phyloP scores from a whole-genome alignment of 2,329 filamentous ascomycete genomes.

The Xylaria sp. region DNA sequence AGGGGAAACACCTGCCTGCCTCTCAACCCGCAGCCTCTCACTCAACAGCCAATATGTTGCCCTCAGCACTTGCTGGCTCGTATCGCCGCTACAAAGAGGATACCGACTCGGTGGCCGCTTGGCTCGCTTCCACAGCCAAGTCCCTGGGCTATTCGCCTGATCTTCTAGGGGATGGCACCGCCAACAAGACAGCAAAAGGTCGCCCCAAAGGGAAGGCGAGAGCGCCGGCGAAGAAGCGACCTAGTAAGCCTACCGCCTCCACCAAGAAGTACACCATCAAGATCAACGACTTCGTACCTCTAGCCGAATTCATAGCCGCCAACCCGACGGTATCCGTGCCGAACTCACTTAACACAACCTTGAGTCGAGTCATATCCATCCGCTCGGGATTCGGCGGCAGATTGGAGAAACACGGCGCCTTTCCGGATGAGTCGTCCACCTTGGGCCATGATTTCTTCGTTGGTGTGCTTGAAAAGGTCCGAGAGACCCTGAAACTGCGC shows the following conservation, averaged over 20 bases:
- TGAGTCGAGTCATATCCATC: conserved; percentile 43
- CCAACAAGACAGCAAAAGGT: neutral
- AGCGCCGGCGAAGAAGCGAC: conserved; percentile 24
- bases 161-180: conserved; percentile 8
- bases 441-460: conserved; percentile 40
- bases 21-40: neutral
- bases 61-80: conserved; percentile 28
- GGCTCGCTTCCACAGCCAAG: conserved; percentile 46
- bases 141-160: conserved; percentile 36
- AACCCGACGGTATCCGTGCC: conserved; percentile 37
- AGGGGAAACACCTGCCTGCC: neutral
- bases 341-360: conserved; percentile 31
- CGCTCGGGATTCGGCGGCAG: conserved; percentile 35
- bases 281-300: conserved; percentile 41
- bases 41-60: conserved; percentile 12
- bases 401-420: conserved; percentile 20
- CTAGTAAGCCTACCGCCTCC: neutral
- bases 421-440: conserved; percentile 27
- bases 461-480: conserved; percentile 40
- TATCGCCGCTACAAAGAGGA: conserved; percentile 48
- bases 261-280: conserved; percentile 38
- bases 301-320: conserved; percentile 42
- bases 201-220: conserved; percentile 37
- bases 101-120: conserved; percentile 43
- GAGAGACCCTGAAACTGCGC: conserved; percentile 33